Conservation (phyloP, 139 green algal species). For the Chlamydomonas incerta region DNA sequence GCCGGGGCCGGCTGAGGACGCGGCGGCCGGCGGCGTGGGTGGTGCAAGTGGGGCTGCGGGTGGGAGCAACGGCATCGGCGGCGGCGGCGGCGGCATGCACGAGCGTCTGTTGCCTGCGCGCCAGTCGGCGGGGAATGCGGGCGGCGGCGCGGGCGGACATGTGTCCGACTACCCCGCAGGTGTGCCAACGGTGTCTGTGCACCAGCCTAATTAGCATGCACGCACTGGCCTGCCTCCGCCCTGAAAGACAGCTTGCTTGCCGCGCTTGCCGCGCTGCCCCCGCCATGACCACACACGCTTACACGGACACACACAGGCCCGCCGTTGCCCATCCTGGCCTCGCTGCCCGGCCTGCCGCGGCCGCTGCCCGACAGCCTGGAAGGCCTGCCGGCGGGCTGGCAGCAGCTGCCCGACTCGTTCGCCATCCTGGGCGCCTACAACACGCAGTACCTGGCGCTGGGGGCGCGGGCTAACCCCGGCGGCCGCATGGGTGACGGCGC, state of each 20-base stretch:
- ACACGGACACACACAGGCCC: conserved; percentile 20
- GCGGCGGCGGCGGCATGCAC: neutral
- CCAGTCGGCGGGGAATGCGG: neutral
- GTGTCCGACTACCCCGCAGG: conserved; percentile 32
- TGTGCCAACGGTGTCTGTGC: neutral
- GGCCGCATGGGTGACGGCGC: conserved; percentile 29
- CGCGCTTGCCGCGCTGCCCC: too few species aligned
- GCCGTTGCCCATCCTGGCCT: conserved; percentile 39
- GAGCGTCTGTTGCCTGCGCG: neutral
- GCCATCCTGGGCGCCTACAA: conserved; percentile 44
- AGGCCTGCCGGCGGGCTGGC: conserved; percentile 39
- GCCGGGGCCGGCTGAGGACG: neutral
- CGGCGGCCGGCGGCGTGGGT: neutral
- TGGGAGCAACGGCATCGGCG: too few species aligned
- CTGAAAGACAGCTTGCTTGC: too few species aligned
- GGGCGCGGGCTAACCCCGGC: conserved; percentile 42
- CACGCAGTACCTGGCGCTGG: conserved; percentile 48
- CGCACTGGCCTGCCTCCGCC: too few species aligned
- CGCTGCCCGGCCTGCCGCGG: conserved; percentile 7
- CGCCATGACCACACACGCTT: too few species aligned
- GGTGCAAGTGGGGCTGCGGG: neutral
- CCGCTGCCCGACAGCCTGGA: conserved; percentile 13
- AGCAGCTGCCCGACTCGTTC: conserved; percentile 33
- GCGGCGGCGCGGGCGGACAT: neutral
- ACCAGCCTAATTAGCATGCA: too few species aligned